These are phyloP conservation scores for Mortierella sp. DNA, from an alignment of 371 early-diverging fungal species.

Conservation along the genomic window DNA sequence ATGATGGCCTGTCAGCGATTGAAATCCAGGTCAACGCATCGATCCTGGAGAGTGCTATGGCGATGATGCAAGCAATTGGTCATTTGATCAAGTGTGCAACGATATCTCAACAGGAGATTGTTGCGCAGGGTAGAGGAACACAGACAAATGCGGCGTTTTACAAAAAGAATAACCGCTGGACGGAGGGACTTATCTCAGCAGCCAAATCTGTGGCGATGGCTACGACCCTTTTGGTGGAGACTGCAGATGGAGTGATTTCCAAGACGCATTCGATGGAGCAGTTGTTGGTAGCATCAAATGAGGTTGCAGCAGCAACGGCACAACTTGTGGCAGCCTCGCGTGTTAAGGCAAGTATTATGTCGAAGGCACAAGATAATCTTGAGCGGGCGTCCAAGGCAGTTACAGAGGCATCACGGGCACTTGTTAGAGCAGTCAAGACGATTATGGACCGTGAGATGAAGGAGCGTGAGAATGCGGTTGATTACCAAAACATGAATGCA, in stretches of 20 bases:
- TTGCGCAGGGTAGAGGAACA: slow-evolving; percentile 90
- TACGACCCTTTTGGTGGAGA: slow-evolving; percentile 92
- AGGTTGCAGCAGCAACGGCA: slow-evolving; percentile 95
- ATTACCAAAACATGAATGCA: slow-evolving; percentile 82
- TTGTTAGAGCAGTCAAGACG: slow-evolving; percentile 94
- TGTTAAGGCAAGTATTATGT: slow-evolving; percentile 93
- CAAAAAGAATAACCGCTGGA: slow-evolving; percentile 99
- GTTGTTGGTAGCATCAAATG: slow-evolving; percentile 95
- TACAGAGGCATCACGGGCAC: slow-evolving; percentile 88
- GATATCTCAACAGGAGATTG: slow-evolving; percentile 96
- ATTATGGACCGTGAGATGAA: slow-evolving; percentile 82
- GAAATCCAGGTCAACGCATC: slow-evolving; percentile 93
- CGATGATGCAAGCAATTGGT: slow-evolving; percentile 94
- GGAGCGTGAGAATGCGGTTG: slow-evolving; percentile 68
- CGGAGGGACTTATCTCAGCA: slow-evolving; percentile 97
- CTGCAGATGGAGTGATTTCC: slow-evolving; percentile 96
- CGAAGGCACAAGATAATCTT: slow-evolving; percentile 90
- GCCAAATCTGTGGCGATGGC: slow-evolving; percentile 96
- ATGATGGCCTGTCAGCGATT: slow-evolving; percentile 76
- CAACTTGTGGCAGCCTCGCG: slow-evolving; percentile 97
- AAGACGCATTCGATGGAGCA: slow-evolving; percentile 94
- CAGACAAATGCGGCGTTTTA: slow-evolving; percentile 92
- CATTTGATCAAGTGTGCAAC: slow-evolving; percentile 95
- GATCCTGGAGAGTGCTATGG: slow-evolving; percentile 92
- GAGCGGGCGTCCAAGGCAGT: slow-evolving; percentile 95